Percentiles rank a stretch among this genome's conserved stretches.
phyloP scores from a whole-genome alignment of 441 rosid genomes.

The Capsella rubella region DNA sequence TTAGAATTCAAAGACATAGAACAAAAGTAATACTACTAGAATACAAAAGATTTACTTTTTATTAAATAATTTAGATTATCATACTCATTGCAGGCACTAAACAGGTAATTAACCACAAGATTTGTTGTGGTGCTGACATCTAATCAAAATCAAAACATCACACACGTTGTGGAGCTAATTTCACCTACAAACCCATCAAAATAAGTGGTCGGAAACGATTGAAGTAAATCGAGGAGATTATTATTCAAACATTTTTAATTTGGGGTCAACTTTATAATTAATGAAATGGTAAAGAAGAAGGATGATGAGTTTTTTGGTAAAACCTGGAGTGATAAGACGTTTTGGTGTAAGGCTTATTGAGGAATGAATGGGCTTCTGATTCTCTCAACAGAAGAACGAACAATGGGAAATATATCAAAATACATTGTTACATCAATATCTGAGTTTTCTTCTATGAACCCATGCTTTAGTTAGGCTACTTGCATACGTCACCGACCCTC shows the following conservation, averaged over 20 bases:
- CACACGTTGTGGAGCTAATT: constrained; percentile 14
- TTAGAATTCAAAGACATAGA: not conserved
- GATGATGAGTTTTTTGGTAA: constrained; percentile 32
- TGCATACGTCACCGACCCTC: constrained; percentile 22
- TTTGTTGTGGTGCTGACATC: constrained; percentile 12
- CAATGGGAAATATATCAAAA: not conserved
- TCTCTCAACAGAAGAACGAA: constrained; percentile 15
- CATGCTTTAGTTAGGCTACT: constrained; percentile 22
- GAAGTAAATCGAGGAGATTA: not conserved
- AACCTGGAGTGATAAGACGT: constrained; percentile 41
- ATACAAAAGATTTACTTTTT: not conserved
- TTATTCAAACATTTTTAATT: not conserved
- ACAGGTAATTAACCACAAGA: not conserved
- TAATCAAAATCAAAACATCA: not conserved
- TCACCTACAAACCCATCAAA: not conserved
- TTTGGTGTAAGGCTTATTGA: constrained; percentile 44
- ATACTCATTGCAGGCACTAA: not conserved
- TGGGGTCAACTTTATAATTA: not conserved
- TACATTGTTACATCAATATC: constrained; percentile 36
- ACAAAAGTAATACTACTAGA: not conserved
- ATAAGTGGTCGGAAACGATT: not conserved
- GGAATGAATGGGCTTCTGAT: constrained; percentile 43
- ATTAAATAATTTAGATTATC: not conserved
- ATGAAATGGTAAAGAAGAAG: not conserved
- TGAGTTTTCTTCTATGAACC: constrained; percentile 2